Conservation (phyloP, 1,139 yeast species). For the Debaryomyces fabryi region DNA sequence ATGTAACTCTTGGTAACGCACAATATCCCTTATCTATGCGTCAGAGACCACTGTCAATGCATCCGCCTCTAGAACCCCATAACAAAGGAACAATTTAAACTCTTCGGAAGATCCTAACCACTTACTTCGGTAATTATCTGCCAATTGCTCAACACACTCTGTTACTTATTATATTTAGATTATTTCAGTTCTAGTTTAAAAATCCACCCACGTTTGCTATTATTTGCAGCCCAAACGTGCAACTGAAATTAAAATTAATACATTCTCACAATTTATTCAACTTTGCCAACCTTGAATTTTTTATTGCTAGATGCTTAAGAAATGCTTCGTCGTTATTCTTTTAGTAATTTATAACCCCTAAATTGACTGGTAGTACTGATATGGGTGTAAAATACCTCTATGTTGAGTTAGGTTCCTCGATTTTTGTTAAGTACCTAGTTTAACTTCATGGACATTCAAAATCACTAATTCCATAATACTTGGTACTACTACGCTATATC, state of each 20-base stretch:
- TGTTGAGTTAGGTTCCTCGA: background rate
- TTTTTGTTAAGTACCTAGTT: background rate
- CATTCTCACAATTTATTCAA: background rate
- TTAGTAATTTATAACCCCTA: background rate
- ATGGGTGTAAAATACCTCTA: background rate
- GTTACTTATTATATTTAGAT: background rate
- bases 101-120: background rate
- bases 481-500: too few species aligned
- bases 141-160: background rate
- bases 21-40: background rate
- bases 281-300: background rate
- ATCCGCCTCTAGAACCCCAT: background rate
- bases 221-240: slow-evolving; percentile 3
- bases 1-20: background rate
- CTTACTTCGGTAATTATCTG: background rate
- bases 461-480: background rate
- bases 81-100: background rate
- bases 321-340: background rate
- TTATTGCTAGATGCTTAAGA: background rate
- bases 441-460: background rate
- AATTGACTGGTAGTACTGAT: too few species aligned
- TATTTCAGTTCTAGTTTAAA: background rate
- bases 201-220: slow-evolving; percentile 4
- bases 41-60: background rate
- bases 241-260: background rate